Conservation (phyloP, 1,284 basidiomycete species). For the Tilletia caries region DNA sequence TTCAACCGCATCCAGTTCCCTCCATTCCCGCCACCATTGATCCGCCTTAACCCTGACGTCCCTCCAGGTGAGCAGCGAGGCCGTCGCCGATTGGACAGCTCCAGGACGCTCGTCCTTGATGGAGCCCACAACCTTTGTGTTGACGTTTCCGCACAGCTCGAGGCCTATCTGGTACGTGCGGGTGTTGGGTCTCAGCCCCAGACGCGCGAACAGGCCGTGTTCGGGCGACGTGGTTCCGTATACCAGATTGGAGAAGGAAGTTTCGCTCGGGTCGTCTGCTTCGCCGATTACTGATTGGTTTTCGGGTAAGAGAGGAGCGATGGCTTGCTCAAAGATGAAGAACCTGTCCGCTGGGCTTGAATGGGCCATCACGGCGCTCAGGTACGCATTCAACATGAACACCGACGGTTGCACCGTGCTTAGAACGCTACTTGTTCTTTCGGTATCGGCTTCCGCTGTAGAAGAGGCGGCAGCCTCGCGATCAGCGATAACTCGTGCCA, state of each 20-base stretch:
- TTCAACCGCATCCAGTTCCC: not conserved
- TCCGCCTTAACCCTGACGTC: conserved; percentile 14
- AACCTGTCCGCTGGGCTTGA: conserved; percentile 59
- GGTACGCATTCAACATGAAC: conserved; percentile 73
- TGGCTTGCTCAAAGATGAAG: conserved; percentile 13
- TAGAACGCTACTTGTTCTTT: conserved; percentile 58
- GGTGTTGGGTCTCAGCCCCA: conserved; percentile 32
- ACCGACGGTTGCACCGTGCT: conserved; percentile 63
- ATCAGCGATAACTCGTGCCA: conserved; percentile 67
- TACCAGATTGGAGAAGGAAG: not conserved
- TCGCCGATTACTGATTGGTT: conserved; percentile 15
- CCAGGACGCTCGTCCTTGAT: not conserved
- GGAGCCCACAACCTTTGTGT: not conserved
- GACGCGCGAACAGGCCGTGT: conserved; percentile 25
- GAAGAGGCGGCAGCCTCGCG: conserved; percentile 20
- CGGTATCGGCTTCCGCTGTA: conserved; percentile 22
- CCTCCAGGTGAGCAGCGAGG: not conserved
- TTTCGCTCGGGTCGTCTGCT: conserved; percentile 10
- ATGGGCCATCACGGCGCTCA: conserved; percentile 64
- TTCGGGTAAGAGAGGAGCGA: not conserved
- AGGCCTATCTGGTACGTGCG: conserved; percentile 33
- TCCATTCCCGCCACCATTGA: conserved; percentile 30
- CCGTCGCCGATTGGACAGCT: not conserved
- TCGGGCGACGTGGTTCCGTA: not conserved
- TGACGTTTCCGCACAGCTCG: conserved; percentile 19